Percentiles rank a stretch among this genome's conserved stretches.
Conservation (phyloP, 805 yeast genomes). For the Metschnikowia continentalis region DNA sequence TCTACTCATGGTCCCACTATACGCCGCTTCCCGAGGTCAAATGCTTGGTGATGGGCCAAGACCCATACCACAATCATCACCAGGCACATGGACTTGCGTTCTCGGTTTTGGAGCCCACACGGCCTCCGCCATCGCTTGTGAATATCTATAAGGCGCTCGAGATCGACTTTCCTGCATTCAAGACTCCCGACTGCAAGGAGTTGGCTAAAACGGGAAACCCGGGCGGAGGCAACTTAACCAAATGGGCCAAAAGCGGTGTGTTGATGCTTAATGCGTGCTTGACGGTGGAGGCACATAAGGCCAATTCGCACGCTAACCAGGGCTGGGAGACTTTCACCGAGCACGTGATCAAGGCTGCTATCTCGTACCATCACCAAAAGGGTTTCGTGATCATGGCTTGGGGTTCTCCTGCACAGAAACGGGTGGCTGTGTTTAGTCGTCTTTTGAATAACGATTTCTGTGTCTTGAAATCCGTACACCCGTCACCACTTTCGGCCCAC, state of each 20-base stretch:
- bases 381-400: constrained; percentile 77
- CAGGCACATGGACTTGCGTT: constrained; percentile 98
- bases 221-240: constrained; percentile 63
- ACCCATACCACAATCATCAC: constrained; percentile 87
- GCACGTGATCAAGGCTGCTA: constrained; percentile 52
- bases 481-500: constrained; percentile 89
- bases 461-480: constrained; percentile 78
- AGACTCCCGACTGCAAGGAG: constrained; percentile 42
- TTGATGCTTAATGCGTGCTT: constrained; percentile 80
- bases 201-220: constrained; percentile 24
- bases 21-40: constrained; percentile 73
- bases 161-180: constrained; percentile 63
- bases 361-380: constrained; percentile 40
- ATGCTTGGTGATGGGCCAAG: constrained; percentile 88
- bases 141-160: constrained; percentile 81
- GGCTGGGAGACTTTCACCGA: constrained; percentile 95
- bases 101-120: constrained; percentile 75
- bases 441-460: constrained; percentile 34
- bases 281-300: constrained; percentile 89
- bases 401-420: constrained; percentile 71
- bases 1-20: constrained; percentile 87
- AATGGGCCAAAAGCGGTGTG: constrained; percentile 89
- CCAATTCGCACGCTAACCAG: constrained; percentile 82
- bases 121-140: constrained; percentile 77
- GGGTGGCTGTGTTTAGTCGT: constrained; percentile 40